A percentile compares a stretch with the other conserved stretches of the same genome.
Evolutionary conservation across 2,329 filamentous ascomycete species (phyloP).

Genomic region (Ilyonectria sp.): DNA sequence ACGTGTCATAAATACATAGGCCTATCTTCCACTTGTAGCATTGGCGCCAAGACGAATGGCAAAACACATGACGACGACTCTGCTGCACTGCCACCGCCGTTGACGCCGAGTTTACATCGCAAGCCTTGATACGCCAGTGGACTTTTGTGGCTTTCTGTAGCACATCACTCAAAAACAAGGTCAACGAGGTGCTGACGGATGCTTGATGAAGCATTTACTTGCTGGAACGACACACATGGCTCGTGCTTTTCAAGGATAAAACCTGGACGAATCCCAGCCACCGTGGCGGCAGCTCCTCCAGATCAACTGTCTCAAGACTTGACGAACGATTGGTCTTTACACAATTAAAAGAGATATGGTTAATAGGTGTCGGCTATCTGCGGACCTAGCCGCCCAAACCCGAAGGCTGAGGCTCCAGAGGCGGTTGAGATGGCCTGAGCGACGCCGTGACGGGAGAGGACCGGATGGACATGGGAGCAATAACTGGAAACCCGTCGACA

Average conservation of each 20-base stretch:
- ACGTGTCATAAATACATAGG: too few relatives aligned
- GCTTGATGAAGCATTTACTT: too few relatives aligned
- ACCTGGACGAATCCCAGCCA: too few relatives aligned
- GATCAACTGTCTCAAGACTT: not conserved
- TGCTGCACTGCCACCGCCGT: constrained; percentile 25
- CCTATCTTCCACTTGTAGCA: not conserved
- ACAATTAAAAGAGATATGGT: not conserved
- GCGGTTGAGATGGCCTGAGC: too few relatives aligned
- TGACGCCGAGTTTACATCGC: not conserved
- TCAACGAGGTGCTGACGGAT: too few relatives aligned
- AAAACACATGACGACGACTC: constrained; percentile 15
- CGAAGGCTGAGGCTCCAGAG: not conserved
- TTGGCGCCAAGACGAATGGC: constrained; percentile 12
- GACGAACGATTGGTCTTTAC: not conserved
- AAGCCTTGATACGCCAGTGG: not conserved
- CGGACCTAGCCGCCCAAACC: not conserved
- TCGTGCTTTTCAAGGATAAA: too few relatives aligned
- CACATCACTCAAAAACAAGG: not conserved
- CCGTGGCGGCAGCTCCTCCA: not conserved
- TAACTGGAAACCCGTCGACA: not conserved
- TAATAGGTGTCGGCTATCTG: not conserved
- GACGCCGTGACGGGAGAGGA: not conserved
- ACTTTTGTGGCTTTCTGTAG: not conserved
- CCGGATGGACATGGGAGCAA: not conserved
- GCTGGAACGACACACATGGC: too few relatives aligned